Evolutionary conservation across 768 basidiomycete genomes (phyloP).

Genomic region (Psilocybe cyanescens): DNA sequence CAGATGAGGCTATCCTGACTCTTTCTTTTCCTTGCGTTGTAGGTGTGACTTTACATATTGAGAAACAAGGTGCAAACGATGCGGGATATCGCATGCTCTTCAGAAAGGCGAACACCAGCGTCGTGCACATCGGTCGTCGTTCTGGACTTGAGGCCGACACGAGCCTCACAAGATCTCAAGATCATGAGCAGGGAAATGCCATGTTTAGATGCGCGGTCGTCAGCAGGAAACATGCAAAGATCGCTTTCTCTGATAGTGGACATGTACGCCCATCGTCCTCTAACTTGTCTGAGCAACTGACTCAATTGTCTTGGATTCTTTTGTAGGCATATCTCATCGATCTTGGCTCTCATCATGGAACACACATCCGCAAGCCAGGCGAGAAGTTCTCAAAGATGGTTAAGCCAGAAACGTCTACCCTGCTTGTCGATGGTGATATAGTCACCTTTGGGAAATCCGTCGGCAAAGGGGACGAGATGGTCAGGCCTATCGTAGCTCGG

Average conservation of each 20-base stretch:
- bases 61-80: constrained; percentile 49
- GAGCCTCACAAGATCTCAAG: constrained; percentile 33
- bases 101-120: constrained; percentile 48
- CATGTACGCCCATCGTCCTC: constrained; percentile 48
- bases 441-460: constrained; percentile 82
- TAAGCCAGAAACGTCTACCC: constrained; percentile 55
- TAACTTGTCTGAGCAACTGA: constrained; percentile 20
- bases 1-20: constrained; percentile 14
- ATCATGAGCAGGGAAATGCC: constrained; percentile 49
- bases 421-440: constrained; percentile 68
- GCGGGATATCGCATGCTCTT: constrained; percentile 53
- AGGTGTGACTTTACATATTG: constrained; percentile 67
- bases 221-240: constrained; percentile 78
- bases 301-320: constrained; percentile 12
- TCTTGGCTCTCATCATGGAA: constrained; percentile 77
- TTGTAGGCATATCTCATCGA: constrained; percentile 73
- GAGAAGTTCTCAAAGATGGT: constrained; percentile 54
- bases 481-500: constrained; percentile 64
- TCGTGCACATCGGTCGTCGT: constrained; percentile 71
- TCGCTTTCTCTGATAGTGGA: constrained; percentile 71
- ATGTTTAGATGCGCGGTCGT: constrained; percentile 81
- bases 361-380: constrained; percentile 59
- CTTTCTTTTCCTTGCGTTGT: constrained; percentile 22
- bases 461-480: constrained; percentile 60
- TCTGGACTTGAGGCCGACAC: constrained; percentile 49